Evolutionary conservation across 2,329 filamentous ascomycete species (phyloP), one percentile per base, ranked within the genome.

Genomic region (Beauveria caledonica): DNA sequence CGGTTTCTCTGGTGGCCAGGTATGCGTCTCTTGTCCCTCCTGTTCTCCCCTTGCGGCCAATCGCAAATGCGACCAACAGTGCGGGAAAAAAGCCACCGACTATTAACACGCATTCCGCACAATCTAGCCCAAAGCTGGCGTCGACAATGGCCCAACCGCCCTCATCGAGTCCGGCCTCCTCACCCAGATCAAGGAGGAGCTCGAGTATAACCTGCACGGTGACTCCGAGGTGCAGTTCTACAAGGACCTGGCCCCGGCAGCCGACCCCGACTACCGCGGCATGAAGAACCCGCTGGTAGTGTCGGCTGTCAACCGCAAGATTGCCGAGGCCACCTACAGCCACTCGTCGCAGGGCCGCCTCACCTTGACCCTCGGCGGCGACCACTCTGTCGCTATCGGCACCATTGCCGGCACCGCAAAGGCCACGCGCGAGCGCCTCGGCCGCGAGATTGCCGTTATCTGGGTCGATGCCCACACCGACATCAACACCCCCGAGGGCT

Each of bases 401-500:
- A 96, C 91, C 52, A 86, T 99, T 67, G 88, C 88, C 29, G 94
- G 94, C 45, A 90, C 88, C 1, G 90, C 92, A 40, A 90, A 88
- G 77, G 94, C 93, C 0, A 87, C 90, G 45, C 85, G 90, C 62
- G 92, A 99, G 80, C 80, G 93, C 19, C 78, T 96, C 62, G 85
- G 79, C 49, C 82, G 88, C 60, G 93, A 97, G 68, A 86, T 97
- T 64, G 94, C 92, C 13, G 90, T 99, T 61, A 95, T 99, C 73
- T 99, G 94, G 94, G 94, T 99, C 36, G 94, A 99, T 75, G 94
- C 94, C 27, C 94, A 99, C 75, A 88, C 93, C 59, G 94, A 99
- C 74, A 97, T 99, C 80, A 99, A 99, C 78, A 92, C 90, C 1
- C 94, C 93, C 58, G 92, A 97, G 82, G 88, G 85, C 52, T 93